A percentile compares a stretch with the other conserved stretches of the same genome.
Conservation (phyloP, 768 basidiomycete species). For the Strobilomyces confusus region DNA sequence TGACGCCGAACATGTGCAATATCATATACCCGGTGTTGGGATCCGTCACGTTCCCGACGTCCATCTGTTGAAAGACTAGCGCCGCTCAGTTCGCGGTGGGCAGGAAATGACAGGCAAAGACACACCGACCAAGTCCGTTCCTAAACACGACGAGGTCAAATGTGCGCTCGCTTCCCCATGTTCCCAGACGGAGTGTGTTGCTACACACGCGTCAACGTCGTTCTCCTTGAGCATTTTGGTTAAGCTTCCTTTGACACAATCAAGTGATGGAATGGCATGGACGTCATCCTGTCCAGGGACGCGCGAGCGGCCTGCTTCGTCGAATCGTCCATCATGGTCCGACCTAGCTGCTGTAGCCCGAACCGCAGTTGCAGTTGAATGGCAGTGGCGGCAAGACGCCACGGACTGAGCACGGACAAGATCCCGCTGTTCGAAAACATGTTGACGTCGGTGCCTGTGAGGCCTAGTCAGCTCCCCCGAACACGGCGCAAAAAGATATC, state of each 20-base stretch:
- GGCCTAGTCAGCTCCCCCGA: not conserved
- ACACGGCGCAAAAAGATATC: too few species aligned
- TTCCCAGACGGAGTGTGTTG: too few species aligned
- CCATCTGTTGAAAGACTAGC: slow-evolving; percentile 93
- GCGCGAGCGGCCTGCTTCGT: slow-evolving; percentile 48
- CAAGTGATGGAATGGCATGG: slow-evolving; percentile 65
- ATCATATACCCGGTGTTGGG: slow-evolving; percentile 38
- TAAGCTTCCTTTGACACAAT: slow-evolving; percentile 75
- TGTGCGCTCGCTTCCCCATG: too few species aligned
- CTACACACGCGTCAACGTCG: slow-evolving; percentile 51
- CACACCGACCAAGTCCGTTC: slow-evolving; percentile 67
- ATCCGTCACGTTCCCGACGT: slow-evolving; percentile 69
- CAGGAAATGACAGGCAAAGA: not conserved
- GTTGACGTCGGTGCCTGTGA: slow-evolving; percentile 41
- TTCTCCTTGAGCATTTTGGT: slow-evolving; percentile 78
- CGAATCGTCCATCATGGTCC: slow-evolving; percentile 55
- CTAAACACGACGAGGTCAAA: too few species aligned
- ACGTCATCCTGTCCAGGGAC: slow-evolving; percentile 62
- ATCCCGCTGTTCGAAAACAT: slow-evolving; percentile 54
- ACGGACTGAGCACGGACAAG: slow-evolving; percentile 69
- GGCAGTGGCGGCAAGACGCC: slow-evolving; percentile 78
- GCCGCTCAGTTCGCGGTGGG: not conserved
- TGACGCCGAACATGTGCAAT: slow-evolving; percentile 85
- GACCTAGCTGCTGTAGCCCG: slow-evolving; percentile 67
- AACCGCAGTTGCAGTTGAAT: slow-evolving; percentile 78